Percentiles rank a stretch among this genome's conserved stretches.
phyloP scores from a whole-genome alignment of 1,139 yeast genomes.

The Blastobotrys apis region DNA sequence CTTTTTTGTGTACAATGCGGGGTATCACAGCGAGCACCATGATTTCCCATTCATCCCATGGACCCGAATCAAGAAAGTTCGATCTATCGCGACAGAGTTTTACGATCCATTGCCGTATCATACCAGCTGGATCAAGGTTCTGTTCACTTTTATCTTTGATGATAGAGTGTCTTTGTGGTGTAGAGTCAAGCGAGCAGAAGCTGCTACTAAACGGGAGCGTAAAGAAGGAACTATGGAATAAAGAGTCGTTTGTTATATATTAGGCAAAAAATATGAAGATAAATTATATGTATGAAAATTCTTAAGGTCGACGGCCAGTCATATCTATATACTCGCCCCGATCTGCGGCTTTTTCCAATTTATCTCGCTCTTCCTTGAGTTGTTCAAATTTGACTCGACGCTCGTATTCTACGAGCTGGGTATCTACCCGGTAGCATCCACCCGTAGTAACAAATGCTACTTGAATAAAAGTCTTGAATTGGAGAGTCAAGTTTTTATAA shows the following conservation, averaged over 20 bases:
- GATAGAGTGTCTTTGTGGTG: conserved; percentile 70
- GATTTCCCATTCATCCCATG: conserved; percentile 93
- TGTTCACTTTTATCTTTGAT: conserved; percentile 66
- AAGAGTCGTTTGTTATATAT: neutral
- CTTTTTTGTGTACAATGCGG: conserved; percentile 82
- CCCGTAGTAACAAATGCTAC: conserved; percentile 29
- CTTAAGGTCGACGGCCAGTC: conserved; percentile 13
- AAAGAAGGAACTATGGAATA: conserved; percentile 16
- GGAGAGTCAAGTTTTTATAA: conserved; percentile 27
- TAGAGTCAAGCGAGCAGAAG: conserved; percentile 59
- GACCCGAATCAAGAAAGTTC: conserved; percentile 67
- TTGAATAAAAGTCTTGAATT: conserved; percentile 30
- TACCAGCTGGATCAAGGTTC: conserved; percentile 72
- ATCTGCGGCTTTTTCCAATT: conserved; percentile 28
- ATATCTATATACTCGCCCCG: conserved; percentile 27
- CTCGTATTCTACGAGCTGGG: conserved; percentile 26
- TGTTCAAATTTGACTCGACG: conserved; percentile 24
- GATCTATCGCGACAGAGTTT: conserved; percentile 70
- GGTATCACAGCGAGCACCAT: conserved; percentile 91
- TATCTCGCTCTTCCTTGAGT: conserved; percentile 5
- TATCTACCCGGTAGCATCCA: conserved; percentile 30
- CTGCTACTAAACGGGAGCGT: conserved; percentile 18
- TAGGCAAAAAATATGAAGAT: neutral
- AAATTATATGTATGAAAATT: neutral
- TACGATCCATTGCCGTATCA: conserved; percentile 79